Evolutionary conservation across 495 filamentous ascomycete species (phyloP), one percentile per base, ranked within the genome.

Genomic region (Daldinia childiae): DNA sequence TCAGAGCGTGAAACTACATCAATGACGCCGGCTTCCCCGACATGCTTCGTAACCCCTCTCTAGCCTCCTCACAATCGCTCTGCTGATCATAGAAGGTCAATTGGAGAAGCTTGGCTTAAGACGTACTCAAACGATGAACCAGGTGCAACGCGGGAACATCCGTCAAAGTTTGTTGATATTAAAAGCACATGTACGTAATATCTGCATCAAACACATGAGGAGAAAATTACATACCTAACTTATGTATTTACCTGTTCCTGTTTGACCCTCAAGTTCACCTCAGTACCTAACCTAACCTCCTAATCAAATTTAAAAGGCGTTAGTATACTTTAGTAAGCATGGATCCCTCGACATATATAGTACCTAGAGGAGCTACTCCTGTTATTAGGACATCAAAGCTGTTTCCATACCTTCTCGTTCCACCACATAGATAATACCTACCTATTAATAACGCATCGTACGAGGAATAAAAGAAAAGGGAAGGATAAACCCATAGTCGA

Each of bases 1-100:
- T 43, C 21, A 45, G 24, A 39, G 54, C 43, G 30, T 56, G 43
- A 59, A 58, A 21, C 45, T 58, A 2, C 43, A 43, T 21, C 54
- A 63, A 36, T 50, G 34, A 34, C 58, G 21, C 29, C 50, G 50
- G 50, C 30, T 36, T 19, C 54, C 30, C 54, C 54, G 54, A 57
- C n/a, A 24, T 29, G 5, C 54, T 57, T 57, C 29, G 14, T 12
- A 27, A n/a, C 50, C 50, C 26, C 50, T 54, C 19, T 4, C 12
- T 36, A 36, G 34, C 12, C 34, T 36, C 34, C 24, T 7, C 15
- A 24, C 4, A 17, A 54, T 54, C 14, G 50, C 11, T 36, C 29
- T 36, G 30, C 11, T 36, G 54, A 29, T 54, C 50, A 24, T 12
- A 30, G 26, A 54, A 54, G 26, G 50, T 54, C 19, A 19, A 21